Conservation (phyloP, 2,329 filamentous ascomycete species). For the Arachnopeziza araneosa region DNA sequence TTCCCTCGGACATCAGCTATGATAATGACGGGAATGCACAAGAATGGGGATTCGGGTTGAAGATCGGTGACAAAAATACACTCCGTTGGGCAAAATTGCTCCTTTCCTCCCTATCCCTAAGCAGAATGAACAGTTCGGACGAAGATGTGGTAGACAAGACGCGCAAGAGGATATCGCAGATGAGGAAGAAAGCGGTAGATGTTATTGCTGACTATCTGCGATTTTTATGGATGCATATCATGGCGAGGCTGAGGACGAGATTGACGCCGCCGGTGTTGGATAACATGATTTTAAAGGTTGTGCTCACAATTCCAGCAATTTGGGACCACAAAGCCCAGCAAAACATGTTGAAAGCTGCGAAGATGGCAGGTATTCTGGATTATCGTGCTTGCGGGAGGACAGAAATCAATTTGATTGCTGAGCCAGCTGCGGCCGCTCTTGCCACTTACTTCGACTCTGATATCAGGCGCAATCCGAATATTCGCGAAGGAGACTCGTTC, state of each 20-base stretch:
- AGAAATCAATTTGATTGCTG: background rate
- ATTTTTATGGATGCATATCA: slow-evolving; percentile 1
- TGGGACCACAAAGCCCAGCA: slow-evolving; percentile 4
- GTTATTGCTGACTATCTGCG: slow-evolving; percentile 4
- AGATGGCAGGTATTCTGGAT: background rate
- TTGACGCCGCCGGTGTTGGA: background rate
- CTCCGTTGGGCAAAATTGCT: slow-evolving; percentile 1
- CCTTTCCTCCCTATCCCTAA: background rate
- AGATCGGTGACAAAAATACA: background rate
- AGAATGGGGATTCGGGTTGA: slow-evolving; percentile 1
- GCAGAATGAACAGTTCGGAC: background rate
- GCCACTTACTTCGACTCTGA: slow-evolving; percentile 2
- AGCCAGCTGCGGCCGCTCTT: slow-evolving; percentile 3
- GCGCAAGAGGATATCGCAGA: background rate
- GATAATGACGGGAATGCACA: background rate
- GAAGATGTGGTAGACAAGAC: background rate
- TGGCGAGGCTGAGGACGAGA: background rate
- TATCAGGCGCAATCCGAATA: background rate
- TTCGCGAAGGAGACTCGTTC: slow-evolving; percentile 16
- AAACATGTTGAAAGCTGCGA: slow-evolving; percentile 3
- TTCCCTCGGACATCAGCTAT: slow-evolving; percentile 2
- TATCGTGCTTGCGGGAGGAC: background rate
- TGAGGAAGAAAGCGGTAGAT: background rate
- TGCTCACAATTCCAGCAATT: slow-evolving; percentile 4
- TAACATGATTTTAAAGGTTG: slow-evolving; percentile 2